phyloP scores from a whole-genome alignment of 1,284 basidiomycete species.

The Heterobasidion parviporum region DNA sequence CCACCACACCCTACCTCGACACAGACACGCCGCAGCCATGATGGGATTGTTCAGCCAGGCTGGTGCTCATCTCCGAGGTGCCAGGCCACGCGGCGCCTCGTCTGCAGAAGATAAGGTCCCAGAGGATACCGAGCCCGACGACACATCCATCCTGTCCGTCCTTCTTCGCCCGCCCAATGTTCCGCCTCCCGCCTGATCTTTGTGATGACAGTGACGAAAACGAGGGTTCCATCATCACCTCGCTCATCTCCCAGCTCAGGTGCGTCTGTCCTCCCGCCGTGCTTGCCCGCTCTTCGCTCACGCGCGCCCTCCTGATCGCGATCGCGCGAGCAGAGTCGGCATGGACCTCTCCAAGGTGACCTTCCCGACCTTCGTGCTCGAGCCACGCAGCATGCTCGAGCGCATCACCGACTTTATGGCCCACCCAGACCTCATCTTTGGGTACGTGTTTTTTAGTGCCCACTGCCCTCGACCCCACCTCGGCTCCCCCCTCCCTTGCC shows the following conservation, averaged over 20 bases:
- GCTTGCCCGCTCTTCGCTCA: not conserved
- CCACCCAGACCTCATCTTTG: constrained; percentile 96
- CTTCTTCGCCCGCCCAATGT: constrained; percentile 10
- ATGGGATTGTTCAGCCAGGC: constrained; percentile 60
- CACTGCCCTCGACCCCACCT: not conserved
- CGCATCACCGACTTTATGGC: constrained; percentile 99
- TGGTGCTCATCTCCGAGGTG: constrained; percentile 17
- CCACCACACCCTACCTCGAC: not conserved
- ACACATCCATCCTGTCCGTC: constrained; percentile 77
- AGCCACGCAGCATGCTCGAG: constrained; percentile 90
- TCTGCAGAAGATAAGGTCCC: constrained; percentile 57
- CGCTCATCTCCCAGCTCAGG: constrained; percentile 83
- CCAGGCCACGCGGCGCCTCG: constrained; percentile 39
- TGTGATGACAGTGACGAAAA: constrained; percentile 52
- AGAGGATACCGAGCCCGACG: constrained; percentile 74
- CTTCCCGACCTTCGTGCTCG: constrained; percentile 90
- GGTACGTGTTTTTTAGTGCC: constrained; percentile 41
- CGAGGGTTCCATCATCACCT: constrained; percentile 73
- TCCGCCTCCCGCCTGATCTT: constrained; percentile 19
- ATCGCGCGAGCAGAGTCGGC: constrained; percentile 54
- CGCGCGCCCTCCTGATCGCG: not conserved
- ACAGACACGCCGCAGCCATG: constrained; percentile 30
- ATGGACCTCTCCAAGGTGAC: constrained; percentile 96
- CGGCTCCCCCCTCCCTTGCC: constrained; percentile 7
- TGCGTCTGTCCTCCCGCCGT: constrained; percentile 17